Evolutionary conservation across 306 rosid genomes (phyloP), one percentile per base, ranked within the genome.

Genomic region (Dryas alaskensis): DNA sequence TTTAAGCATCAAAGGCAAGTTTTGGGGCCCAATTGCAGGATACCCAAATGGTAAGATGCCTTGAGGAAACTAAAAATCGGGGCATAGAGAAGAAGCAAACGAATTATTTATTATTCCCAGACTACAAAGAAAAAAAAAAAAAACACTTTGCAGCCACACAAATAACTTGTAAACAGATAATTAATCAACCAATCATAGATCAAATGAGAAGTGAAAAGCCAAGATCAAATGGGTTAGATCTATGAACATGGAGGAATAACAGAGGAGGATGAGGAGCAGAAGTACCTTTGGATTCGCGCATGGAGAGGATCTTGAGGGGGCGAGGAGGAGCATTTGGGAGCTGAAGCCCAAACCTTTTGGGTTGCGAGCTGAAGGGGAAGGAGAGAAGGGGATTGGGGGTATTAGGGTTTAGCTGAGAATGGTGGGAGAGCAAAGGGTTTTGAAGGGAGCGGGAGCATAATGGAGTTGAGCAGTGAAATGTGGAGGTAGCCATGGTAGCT

Each of bases 281-380:
- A 31, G 37, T 79, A 91, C 97, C 94, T 84, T 37, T 80, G 43
- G 81, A 59, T 45, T 87, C 67, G 52, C 77, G 85, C 46, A 39
- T 17, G 75, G 86, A 81, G 65, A 76, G 83, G 75, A 82, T 65
- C 78, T 79, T 71, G 83, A 84, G 65, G 10, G 53, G 6, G 16
- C 60, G 60, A 55, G 54, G 82, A 71, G 10, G 78, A 25, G 75
- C 75, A 77, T 62, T 66, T 66, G 71, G 86, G 78, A 74, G 75
- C n/a, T 67, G 40, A 79, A 73, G 49, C 48, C 52, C 19, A 31
- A 31, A 31, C 65, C 60, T 16, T 44, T 73, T 10, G 81, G 77
- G 48, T 12, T 44, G 84, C 11, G 73, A 73, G 48, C 59, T 71
- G 82, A 60, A 51, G 11, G 88, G 85, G 46, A 87, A 80, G 17